These are phyloP conservation scores for Diaporthe sp. DNA, from an alignment of 2,329 filamentous ascomycete genomes.

Conservation along the genomic window DNA sequence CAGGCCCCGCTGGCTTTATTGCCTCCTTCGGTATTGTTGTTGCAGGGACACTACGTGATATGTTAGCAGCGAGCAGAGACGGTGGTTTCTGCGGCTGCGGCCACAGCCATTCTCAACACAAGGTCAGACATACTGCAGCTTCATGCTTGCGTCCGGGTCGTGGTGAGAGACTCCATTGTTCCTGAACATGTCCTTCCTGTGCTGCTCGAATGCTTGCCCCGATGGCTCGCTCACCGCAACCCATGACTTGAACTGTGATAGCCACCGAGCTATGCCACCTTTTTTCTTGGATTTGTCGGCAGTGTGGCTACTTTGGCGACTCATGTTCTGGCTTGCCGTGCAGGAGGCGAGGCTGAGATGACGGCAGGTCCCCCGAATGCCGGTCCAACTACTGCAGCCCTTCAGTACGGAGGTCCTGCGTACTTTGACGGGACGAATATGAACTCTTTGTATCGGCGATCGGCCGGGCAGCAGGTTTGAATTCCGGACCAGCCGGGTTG, in stretches of 20 bases:
- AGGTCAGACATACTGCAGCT: conserved; percentile 53
- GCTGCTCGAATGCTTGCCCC: conserved; percentile 61
- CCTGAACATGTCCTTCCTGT: conserved; percentile 59
- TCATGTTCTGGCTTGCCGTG: background rate
- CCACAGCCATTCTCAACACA: background rate
- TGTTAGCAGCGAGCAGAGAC: background rate
- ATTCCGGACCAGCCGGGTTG: conserved; percentile 3
- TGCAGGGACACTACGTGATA: conserved; percentile 51
- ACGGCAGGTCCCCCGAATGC: background rate
- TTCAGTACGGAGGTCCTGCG: too few species aligned
- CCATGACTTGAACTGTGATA: conserved; percentile 63
- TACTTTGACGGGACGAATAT: background rate
- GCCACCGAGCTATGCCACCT: conserved; percentile 53
- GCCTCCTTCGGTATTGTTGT: conserved; percentile 60
- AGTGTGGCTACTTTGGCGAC: background rate
- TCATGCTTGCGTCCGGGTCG: conserved; percentile 60
- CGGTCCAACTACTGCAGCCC: background rate
- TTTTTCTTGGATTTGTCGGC: conserved; percentile 46
- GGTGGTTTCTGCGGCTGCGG: background rate
- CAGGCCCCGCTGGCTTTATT: conserved; percentile 59
- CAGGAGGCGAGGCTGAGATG: background rate
- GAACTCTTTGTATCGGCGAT: background rate
- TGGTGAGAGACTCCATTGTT: conserved; percentile 59
- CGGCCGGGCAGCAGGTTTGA: background rate
- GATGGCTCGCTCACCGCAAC: conserved; percentile 65